phyloP scores from a whole-genome alignment of 345 rosid genomes.

The Diplotaxis tenuifolia region DNA sequence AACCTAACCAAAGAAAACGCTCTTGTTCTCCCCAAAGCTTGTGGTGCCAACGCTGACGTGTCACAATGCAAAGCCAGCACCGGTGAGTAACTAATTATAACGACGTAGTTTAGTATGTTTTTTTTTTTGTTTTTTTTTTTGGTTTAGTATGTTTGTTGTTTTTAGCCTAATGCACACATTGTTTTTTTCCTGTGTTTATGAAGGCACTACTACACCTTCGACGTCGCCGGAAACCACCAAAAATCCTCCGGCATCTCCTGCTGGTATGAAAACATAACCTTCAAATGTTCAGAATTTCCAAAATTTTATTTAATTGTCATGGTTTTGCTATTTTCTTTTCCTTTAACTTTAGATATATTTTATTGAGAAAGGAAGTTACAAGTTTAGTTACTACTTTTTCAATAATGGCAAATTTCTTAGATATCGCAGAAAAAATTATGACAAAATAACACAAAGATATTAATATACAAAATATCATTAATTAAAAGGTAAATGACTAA shows the following conservation, averaged over 20 bases:
- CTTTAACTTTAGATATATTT: background rate
- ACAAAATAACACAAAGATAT: background rate
- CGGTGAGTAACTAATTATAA: constrained; percentile 13
- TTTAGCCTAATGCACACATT: background rate
- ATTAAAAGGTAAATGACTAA: too few species aligned
- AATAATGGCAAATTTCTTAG: background rate
- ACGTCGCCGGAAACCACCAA: constrained; percentile 22
- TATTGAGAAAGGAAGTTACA: background rate
- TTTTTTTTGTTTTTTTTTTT: too few species aligned
- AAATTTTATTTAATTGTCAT: background rate
- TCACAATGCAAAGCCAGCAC: constrained; percentile 42
- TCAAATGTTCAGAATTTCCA: background rate
- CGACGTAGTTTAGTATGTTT: background rate
- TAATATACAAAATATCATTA: too few species aligned
- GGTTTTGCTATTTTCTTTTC: background rate
- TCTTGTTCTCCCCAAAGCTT: constrained; percentile 47
- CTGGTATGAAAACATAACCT: constrained; percentile 6
- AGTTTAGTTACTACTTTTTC: background rate
- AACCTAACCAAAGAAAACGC: constrained; percentile 49
- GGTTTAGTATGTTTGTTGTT: background rate
- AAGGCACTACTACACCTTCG: constrained; percentile 31
- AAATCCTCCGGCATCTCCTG: constrained; percentile 31
- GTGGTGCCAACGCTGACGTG: constrained; percentile 48
- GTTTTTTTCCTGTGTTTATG: background rate
- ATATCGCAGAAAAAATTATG: background rate